Evolutionary conservation across 345 rosid species (phyloP).

Genomic region (Lumnitzera littorea): DNA sequence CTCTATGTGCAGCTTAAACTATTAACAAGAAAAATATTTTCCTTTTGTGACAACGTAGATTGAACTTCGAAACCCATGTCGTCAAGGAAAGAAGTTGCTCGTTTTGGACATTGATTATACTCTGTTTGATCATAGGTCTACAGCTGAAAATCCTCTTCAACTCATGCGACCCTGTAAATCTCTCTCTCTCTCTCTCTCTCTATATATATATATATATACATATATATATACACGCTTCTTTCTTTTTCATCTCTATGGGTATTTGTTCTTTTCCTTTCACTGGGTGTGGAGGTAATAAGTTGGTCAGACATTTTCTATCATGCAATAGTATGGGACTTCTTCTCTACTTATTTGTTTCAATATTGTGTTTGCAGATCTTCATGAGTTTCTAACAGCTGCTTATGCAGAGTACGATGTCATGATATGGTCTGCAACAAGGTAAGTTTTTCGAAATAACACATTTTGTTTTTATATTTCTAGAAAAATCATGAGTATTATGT

Average conservation of each 20-base stretch:
- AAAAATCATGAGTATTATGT: not conserved
- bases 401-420: conserved; percentile 90
- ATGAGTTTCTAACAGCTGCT: conserved; percentile 89
- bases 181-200: not conserved
- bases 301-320: not conserved
- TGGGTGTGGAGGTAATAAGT: too few species aligned
- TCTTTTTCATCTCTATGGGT: conserved; percentile 1
- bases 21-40: too few species aligned
- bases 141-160: conserved; percentile 85
- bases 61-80: conserved; percentile 62
- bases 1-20: too few species aligned
- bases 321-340: not conserved
- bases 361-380: conserved; percentile 58
- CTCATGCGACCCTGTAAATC: conserved; percentile 93
- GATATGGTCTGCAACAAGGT: conserved; percentile 99
- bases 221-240: not conserved
- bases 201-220: not conserved
- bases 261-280: not conserved
- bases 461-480: not conserved
- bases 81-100: conserved; percentile 82
- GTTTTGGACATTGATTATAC: conserved; percentile 96
- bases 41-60: conserved; percentile 30
- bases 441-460: not conserved
- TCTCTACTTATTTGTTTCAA: conserved; percentile 6
- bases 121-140: conserved; percentile 85